A percentile compares a stretch with the other conserved stretches of the same genome.
Conservation (phyloP, 2,329 filamentous ascomycete genomes). For the Pseudocercospora musae region DNA sequence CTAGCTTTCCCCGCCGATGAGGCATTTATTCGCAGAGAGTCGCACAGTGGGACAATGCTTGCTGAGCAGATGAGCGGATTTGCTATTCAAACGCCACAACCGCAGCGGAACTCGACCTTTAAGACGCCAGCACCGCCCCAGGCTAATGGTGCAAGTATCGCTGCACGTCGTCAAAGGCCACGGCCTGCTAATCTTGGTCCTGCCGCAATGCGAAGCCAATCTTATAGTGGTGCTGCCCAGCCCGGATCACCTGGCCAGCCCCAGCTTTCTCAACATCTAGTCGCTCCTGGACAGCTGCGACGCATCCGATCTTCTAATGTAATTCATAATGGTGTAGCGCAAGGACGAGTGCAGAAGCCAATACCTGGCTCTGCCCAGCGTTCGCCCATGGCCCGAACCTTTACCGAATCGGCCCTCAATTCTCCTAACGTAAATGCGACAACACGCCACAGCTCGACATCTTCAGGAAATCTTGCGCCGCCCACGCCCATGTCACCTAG, state of each 20-base stretch:
- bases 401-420: constrained; percentile 45
- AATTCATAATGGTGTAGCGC: constrained; percentile 39
- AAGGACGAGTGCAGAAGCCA: constrained; percentile 48
- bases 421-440: constrained; percentile 42
- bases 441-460: constrained; percentile 35
- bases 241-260: constrained; percentile 44
- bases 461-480: constrained; percentile 42
- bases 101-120: constrained; percentile 30
- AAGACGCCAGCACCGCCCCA: constrained; percentile 37
- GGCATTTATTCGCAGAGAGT: constrained; percentile 31
- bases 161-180: constrained; percentile 37
- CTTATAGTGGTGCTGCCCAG: constrained; percentile 37
- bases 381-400: constrained; percentile 46
- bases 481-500: constrained; percentile 49
- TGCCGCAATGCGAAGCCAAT: constrained; percentile 43
- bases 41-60: constrained; percentile 32
- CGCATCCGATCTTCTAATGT: constrained; percentile 49
- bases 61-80: constrained; percentile 38
- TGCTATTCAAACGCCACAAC: constrained; percentile 34
- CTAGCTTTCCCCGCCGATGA: constrained; percentile 34
- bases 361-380: constrained; percentile 46
- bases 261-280: constrained; percentile 57
- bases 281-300: constrained; percentile 57
- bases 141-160: constrained; percentile 35
- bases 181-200: constrained; percentile 44